phyloP scores from a whole-genome alignment of 179 eudicot genomes.

The Gypsophila paniculata region DNA sequence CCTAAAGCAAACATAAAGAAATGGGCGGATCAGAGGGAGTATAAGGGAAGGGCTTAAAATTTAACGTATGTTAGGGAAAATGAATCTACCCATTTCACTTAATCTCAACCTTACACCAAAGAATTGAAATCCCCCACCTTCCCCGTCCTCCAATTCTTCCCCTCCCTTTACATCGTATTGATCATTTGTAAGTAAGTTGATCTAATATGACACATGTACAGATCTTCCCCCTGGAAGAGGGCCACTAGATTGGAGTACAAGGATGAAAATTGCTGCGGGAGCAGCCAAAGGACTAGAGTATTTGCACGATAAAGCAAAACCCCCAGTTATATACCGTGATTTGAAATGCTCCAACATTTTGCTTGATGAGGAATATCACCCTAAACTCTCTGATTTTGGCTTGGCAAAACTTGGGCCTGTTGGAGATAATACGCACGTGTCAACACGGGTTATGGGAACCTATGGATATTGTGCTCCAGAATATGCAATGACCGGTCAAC shows the following conservation, averaged over 20 bases:
- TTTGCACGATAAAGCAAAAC: slow-evolving; percentile 67
- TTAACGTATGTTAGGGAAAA: background rate
- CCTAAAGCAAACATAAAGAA: too few species aligned
- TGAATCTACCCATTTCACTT: background rate
- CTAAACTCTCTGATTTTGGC: slow-evolving; percentile 79
- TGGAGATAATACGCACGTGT: slow-evolving; percentile 74
- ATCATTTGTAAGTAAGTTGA: background rate
- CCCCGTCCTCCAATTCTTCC: background rate
- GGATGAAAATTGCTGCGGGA: slow-evolving; percentile 50
- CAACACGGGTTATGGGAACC: slow-evolving; percentile 83
- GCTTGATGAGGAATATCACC: slow-evolving; percentile 54
- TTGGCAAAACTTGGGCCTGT: slow-evolving; percentile 76
- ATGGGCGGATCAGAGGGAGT: too few species aligned
- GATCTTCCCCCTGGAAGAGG: slow-evolving; percentile 45
- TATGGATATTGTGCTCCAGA: slow-evolving; percentile 67
- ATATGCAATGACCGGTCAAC: slow-evolving; percentile 58
- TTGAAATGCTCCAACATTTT: slow-evolving; percentile 73
- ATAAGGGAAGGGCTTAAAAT: too few species aligned
- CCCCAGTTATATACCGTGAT: slow-evolving; percentile 77
- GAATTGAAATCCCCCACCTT: background rate
- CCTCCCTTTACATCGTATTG: too few species aligned
- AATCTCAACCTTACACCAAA: too few species aligned
- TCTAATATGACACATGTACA: slow-evolving; percentile 24
- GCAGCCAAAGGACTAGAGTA: slow-evolving; percentile 77
- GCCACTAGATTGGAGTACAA: slow-evolving; percentile 61